Evolutionary conservation across 345 rosid species (phyloP), one percentile per base, ranked within the genome.

Genomic region (Ricinus communis): DNA sequence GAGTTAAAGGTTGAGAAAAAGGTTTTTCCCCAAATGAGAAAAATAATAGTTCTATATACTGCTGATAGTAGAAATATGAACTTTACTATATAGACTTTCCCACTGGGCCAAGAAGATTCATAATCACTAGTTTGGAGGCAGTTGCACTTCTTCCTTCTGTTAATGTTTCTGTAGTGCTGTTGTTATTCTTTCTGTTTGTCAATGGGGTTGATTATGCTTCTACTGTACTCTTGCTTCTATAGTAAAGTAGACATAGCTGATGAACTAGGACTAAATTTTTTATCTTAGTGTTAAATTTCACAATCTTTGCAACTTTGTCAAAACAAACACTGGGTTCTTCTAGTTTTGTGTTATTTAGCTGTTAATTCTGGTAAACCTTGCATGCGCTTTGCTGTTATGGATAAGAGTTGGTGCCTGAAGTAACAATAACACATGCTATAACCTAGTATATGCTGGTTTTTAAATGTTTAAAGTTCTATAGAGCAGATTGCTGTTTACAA

Each of bases 181-280:
- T 13, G 33, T 43, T 11, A 15, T 45, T 43, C 22, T 28, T 10
- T 58, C 22, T 47, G 21, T 36, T 47, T 70, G 57, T 28, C 43
- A 30, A 43, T 15, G 2, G 30, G 22, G 40, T 50, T 51, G 30
- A 59, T 24, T 61, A 22, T 70, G 65, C 56, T 33, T 36, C 27
- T 8, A 25, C 22, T 2, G 21, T 14, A 53, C 28, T 47, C 19
- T 49, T 16, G 7, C 6, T 45, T 19, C 27, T 19, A 25, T 43
- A 2, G 46, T n/a, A 52, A 25, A 25, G 30, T 25, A 33, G 64
- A 46, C 18, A 4, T 45, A 46, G 31, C 25, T 13, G 55, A 58
- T 71, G 50, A 60, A 33, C 15, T 36, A 33, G 46, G 64, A 57
- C 52, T 13, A 59, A 22, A 5, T 56, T 8, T 27, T 69, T n/a